Conservation (phyloP, 805 yeast genomes). For the Starmerella riodocensis region DNA sequence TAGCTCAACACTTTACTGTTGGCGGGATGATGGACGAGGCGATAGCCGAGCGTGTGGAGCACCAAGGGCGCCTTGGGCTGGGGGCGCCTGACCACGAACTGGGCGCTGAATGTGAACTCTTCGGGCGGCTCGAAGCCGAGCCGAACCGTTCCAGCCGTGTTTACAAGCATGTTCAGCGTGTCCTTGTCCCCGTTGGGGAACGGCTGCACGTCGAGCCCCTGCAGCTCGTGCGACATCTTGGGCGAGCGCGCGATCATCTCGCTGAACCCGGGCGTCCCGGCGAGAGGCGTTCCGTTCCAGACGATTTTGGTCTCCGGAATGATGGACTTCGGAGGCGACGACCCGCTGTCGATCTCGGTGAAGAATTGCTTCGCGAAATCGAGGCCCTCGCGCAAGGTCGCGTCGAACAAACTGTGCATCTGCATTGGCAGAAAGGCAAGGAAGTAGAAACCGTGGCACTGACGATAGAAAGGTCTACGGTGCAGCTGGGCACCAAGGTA, state of each 20-base stretch:
- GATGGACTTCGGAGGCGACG: slow-evolving; percentile 22
- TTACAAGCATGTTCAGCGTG: slow-evolving; percentile 23
- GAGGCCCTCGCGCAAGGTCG: slow-evolving; percentile 20
- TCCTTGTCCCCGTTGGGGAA: slow-evolving; percentile 23
- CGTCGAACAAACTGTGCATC: slow-evolving; percentile 17
- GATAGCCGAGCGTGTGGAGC: slow-evolving; percentile 25
- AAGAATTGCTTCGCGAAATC: slow-evolving; percentile 25
- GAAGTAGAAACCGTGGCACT: no score
- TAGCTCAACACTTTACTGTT: slow-evolving; percentile 21
- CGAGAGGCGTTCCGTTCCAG: slow-evolving; percentile 33
- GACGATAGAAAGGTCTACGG: no score
- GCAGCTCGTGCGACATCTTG: slow-evolving; percentile 26
- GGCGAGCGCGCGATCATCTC: slow-evolving; percentile 29
- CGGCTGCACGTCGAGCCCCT: slow-evolving; percentile 30
- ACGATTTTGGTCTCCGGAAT: slow-evolving; percentile 29
- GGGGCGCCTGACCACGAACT: slow-evolving; percentile 22
- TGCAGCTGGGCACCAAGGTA: no score
- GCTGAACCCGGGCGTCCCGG: slow-evolving; percentile 28
- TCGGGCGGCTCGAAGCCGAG: slow-evolving; percentile 26
- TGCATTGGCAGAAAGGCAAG: no score
- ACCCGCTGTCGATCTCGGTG: slow-evolving; percentile 25
- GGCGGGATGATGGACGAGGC: slow-evolving; percentile 27
- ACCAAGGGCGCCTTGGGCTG: slow-evolving; percentile 14
- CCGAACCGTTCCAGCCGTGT: slow-evolving; percentile 27
- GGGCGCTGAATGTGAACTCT: slow-evolving; percentile 27